Evolutionary conservation across 768 basidiomycete genomes (phyloP), one percentile per base, ranked within the genome.

Genomic region (Tulasnella sp.): DNA sequence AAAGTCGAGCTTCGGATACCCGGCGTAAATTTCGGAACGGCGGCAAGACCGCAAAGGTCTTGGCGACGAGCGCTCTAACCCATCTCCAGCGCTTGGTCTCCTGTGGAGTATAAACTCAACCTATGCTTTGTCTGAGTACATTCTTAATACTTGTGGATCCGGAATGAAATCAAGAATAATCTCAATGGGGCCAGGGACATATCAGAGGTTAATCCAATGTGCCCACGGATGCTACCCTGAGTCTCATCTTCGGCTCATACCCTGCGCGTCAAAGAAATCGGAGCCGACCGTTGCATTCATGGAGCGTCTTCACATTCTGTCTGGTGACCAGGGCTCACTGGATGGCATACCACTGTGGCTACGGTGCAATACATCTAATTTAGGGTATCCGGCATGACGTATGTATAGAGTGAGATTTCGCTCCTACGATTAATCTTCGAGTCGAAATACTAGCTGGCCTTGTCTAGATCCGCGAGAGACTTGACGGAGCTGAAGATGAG

Each of bases 401-500:
- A 35, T 35, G 35, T 29, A 67, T 6, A 35, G 29, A 7, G 61
- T 9, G n/a, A 26, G 57, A 1, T 15, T 67, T 5, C 29, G 0
- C 9, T 10, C 29, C 29, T 67, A 10, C 61, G 29, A 26, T 26
- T 18, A 10, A 67, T 29, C 26, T 67, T 29, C 61, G 61, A 15
- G 13, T 35, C 23, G 32, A 35, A 18, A 23, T 67, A 35, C 32
- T 23, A 67, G 9, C 4, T 67, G 13, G 61, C 32, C 18, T 67
- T 67, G 44, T 76, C 73, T 5, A 78, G 44, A 32, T 74, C 46
- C 16, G 71, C 78, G 37, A 79, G 76, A 26, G 51, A 46, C 42
- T 44, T 39, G 39, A 84, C 73, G 16, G 81, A 77, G 80, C 84
- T 90, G 42, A 87, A 82, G 10, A 84, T 84, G 55, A 94, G 85